Conservation (phyloP, 225 moss, liverwort and hornwort genomes). For the Physcomitrellopsis africana region DNA sequence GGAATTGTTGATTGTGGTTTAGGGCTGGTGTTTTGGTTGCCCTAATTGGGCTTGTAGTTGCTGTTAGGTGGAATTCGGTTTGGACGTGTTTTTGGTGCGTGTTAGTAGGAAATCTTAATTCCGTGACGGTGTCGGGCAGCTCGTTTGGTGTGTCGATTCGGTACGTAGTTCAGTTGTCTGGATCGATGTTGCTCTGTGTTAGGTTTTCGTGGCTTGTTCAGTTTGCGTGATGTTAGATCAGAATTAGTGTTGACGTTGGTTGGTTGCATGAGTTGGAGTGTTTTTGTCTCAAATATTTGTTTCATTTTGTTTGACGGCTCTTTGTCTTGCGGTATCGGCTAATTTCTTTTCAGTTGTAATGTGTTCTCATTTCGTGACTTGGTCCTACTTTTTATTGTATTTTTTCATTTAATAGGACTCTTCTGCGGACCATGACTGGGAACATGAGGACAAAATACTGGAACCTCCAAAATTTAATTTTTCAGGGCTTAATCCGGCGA, state of each 20-base stretch:
- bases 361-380: background rate
- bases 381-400: background rate
- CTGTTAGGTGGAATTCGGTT: background rate
- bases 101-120: background rate
- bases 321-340: background rate
- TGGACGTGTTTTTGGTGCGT: background rate
- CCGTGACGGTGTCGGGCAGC: background rate
- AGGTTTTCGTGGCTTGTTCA: background rate
- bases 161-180: background rate
- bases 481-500: constrained; percentile 39
- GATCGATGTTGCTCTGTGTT: background rate
- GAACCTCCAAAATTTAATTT: constrained; percentile 42
- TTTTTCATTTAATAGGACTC: constrained; percentile 22
- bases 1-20: background rate
- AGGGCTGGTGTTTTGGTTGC: constrained; percentile 15
- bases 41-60: constrained; percentile 12
- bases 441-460: constrained; percentile 45
- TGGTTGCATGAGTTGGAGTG: background rate
- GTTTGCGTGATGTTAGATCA: background rate
- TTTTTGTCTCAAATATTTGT: background rate
- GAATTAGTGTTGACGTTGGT: background rate
- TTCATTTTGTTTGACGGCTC: background rate
- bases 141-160: no score
- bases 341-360: background rate
- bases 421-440: constrained; percentile 52